Conservation (phyloP, 208 protist species). For the Trypanosoma scelopori region DNA sequence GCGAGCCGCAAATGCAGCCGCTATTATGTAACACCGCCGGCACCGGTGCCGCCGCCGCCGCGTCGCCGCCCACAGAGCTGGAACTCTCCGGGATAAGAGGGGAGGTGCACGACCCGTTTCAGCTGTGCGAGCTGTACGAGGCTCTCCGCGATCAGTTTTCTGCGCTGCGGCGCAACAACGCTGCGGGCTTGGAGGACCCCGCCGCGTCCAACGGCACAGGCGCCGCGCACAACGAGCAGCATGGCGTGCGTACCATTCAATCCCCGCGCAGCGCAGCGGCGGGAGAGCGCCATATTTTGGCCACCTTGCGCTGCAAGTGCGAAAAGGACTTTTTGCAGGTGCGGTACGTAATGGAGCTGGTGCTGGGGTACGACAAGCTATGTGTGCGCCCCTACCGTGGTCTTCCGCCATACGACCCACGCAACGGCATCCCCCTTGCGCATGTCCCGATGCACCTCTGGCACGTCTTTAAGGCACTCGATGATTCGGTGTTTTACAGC, state of each 20-base stretch:
- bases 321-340: slow-evolving; percentile 68
- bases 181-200: slow-evolving; percentile 21
- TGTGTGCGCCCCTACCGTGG: slow-evolving; percentile 52
- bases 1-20: slow-evolving; percentile 42
- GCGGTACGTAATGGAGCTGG: slow-evolving; percentile 58
- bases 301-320: slow-evolving; percentile 51
- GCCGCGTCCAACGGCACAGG: neutral
- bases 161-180: slow-evolving; percentile 46
- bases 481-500: slow-evolving; percentile 61
- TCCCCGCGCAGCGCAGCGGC: slow-evolving; percentile 36
- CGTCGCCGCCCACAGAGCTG: slow-evolving; percentile 41
- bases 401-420: slow-evolving; percentile 71
- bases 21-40: slow-evolving; percentile 42
- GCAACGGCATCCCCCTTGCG: slow-evolving; percentile 65
- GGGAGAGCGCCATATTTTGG: slow-evolving; percentile 34
- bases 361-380: slow-evolving; percentile 75
- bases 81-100: neutral
- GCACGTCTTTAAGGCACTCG: slow-evolving; percentile 64
- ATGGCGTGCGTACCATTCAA: slow-evolving; percentile 45
- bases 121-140: slow-evolving; percentile 64
- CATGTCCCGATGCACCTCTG: slow-evolving; percentile 65
- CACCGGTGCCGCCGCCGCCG: slow-evolving; percentile 25
- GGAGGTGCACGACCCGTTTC: slow-evolving; percentile 48
- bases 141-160: slow-evolving; percentile 60
- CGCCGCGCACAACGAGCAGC: neutral